These are phyloP conservation scores for Calamus simplicifolius DNA, from an alignment of 176 grass and related monocot species.

Conservation along the genomic window DNA sequence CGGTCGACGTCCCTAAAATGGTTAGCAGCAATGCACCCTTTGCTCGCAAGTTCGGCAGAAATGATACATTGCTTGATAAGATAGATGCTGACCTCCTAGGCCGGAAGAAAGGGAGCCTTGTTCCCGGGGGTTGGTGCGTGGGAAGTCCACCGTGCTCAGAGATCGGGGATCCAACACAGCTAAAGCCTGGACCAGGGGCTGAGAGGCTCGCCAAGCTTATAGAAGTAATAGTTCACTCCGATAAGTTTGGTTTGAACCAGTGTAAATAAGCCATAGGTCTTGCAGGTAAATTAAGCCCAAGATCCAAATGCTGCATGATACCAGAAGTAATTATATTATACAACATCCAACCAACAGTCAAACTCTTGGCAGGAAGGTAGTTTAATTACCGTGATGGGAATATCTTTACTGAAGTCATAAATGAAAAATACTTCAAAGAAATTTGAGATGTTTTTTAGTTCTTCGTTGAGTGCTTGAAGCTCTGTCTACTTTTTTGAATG, in stretches of 20 bases:
- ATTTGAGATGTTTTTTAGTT: no score
- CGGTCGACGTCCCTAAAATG: conserved; percentile 1
- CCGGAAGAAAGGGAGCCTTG: neutral
- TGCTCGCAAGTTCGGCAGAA: conserved; percentile 20
- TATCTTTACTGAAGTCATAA: no score
- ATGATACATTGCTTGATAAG: conserved; percentile 5
- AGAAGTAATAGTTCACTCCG: neutral
- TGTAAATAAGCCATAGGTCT: conserved; percentile 12
- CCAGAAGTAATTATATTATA: no score
- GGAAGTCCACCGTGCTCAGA: conserved; percentile 4
- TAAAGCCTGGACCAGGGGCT: conserved; percentile 16
- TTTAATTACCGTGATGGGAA: no score
- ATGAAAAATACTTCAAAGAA: no score
- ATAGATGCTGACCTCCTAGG: conserved; percentile 18
- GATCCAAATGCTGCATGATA: no score
- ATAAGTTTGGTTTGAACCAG: conserved; percentile 1
- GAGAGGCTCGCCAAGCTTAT: conserved; percentile 3
- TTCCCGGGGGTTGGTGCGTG: conserved; percentile 20
- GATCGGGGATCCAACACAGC: neutral
- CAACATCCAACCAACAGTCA: no score
- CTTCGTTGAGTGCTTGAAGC: no score
- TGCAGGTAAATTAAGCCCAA: no score
- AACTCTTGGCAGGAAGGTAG: no score
- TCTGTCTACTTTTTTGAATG: no score
- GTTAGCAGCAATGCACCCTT: conserved; percentile 12